Base-by-base conservation (phyloP, 2,329 filamentous ascomycete genomes). In the Neonectria punicea region DNA sequence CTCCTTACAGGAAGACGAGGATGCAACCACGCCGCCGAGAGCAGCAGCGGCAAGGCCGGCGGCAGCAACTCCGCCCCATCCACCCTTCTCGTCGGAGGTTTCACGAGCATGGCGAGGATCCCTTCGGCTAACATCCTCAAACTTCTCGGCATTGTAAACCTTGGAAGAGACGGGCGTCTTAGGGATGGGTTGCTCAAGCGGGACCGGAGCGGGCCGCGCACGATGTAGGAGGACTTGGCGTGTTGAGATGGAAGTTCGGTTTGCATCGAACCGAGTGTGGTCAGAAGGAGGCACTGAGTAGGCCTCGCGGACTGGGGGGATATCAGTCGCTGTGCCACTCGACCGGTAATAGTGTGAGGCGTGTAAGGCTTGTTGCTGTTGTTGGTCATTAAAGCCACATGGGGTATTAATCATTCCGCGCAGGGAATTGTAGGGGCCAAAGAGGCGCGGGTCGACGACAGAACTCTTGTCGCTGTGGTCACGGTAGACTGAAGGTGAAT, bases 111-210 rank as follows among this genome's bases (percentile, higher is more conserved):
- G 28, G 10, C 76, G 77, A 11, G 76, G 71, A 22, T 80, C 78
- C 16, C 73, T 78, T 34, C 74, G 78, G 39, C 72, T 76, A 32
- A 80, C 81, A 55, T 77, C 73, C 30, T 80, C 79, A 30, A 79
- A 68, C 81, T 77, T 80, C 43, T 81, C 79, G 36, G 85, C 81
- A 53, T 89, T 85, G 71, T 93, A 92, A 1, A 94, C 85, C 18
- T 87, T 87, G 66, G 87, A 86, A 41, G 90, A 90, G 3, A 97
- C 89, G 0, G 92, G 93, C 2, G 87, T 84, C 63, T 93, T 86
- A 2, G 94, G 94, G 71, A 94, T 91, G 2, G 94, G 94, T 72
- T 97, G 93, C 76, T 96, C 92, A n/a, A 98, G 84, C 11, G 90
- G 89, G 34, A 93, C 85, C 0, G 88, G 84, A 6, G 82, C 87